Conservation (phyloP, 1,284 basidiomycete species). For the Phaffia rhodozyma region DNA sequence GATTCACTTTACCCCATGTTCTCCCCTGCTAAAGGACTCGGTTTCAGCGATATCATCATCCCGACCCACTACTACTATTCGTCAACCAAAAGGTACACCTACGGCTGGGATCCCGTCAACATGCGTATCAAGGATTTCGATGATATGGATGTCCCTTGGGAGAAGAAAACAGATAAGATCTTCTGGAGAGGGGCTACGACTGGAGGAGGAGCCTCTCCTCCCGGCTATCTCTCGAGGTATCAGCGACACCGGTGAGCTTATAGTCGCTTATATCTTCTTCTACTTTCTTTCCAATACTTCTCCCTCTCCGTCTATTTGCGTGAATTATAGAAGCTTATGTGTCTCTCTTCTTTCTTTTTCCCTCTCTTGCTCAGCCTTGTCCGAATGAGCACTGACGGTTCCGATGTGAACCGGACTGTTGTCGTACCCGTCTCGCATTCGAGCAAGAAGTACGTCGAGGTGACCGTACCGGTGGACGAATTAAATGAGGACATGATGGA, state of each 20-base stretch:
- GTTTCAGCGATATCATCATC: slow-evolving; percentile 78
- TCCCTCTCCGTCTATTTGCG: slow-evolving; percentile 7
- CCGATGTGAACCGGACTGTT: slow-evolving; percentile 50
- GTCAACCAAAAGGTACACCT: slow-evolving; percentile 67
- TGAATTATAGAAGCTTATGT: not conserved
- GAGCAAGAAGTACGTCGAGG: slow-evolving; percentile 47
- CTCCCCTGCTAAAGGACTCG: slow-evolving; percentile 69
- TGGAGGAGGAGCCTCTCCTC: slow-evolving; percentile 75
- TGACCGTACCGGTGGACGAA: slow-evolving; percentile 47
- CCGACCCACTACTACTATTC: slow-evolving; percentile 90
- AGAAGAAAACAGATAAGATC: slow-evolving; percentile 38
- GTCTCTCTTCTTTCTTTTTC: not conserved
- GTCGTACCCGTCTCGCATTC: slow-evolving; percentile 60
- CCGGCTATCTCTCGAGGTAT: slow-evolving; percentile 68
- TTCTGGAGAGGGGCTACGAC: slow-evolving; percentile 72
- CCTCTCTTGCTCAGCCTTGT: slow-evolving; percentile 46
- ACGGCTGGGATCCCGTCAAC: slow-evolving; percentile 72
- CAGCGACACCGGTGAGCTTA: slow-evolving; percentile 64
- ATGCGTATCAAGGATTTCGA: slow-evolving; percentile 58
- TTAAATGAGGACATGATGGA: slow-evolving; percentile 79
- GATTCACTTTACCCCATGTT: slow-evolving; percentile 76
- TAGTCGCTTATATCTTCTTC: slow-evolving; percentile 21
- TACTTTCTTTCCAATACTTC: slow-evolving; percentile 4
- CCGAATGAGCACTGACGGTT: slow-evolving; percentile 57
- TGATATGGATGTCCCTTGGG: slow-evolving; percentile 64